Evolutionary conservation across 2,329 filamentous ascomycete genomes (phyloP).

Genomic region (Phoma sp.): DNA sequence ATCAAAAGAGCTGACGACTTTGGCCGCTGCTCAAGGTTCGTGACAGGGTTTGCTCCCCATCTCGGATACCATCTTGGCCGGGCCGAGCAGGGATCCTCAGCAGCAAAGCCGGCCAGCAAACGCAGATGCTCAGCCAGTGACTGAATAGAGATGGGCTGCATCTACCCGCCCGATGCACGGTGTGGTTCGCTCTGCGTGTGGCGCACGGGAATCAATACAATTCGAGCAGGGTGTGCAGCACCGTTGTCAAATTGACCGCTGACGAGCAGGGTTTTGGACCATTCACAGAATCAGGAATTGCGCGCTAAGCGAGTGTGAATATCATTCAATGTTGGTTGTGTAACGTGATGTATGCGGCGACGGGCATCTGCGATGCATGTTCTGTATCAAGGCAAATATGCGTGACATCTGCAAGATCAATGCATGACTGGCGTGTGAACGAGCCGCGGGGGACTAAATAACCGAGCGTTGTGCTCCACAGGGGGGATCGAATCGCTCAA

Average conservation of each 20-base stretch:
- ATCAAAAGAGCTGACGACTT: constrained; percentile 20
- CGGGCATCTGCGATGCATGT: constrained; percentile 34
- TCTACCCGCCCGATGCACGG: constrained; percentile 33
- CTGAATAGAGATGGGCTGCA: constrained; percentile 33
- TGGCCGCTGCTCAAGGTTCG: constrained; percentile 20
- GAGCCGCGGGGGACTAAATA: constrained; percentile 26
- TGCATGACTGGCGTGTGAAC: constrained; percentile 35
- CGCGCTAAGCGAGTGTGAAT: constrained; percentile 32
- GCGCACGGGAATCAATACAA: constrained; percentile 38
- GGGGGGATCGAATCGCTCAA: constrained; percentile 3
- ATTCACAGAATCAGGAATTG: constrained; percentile 22
- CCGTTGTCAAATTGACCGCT: constrained; percentile 35
- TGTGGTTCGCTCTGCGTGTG: constrained; percentile 32
- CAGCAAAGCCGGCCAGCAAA: constrained; percentile 24
- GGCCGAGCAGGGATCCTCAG: constrained; percentile 25
- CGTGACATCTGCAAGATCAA: constrained; percentile 49
- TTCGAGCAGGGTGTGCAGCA: constrained; percentile 42
- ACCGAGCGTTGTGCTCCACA: constrained; percentile 24
- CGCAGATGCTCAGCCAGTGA: constrained; percentile 30
- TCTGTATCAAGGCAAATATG: constrained; percentile 43
- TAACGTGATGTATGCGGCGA: constrained; percentile 37
- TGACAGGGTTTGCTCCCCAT: constrained; percentile 25
- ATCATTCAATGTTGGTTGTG: constrained; percentile 42
- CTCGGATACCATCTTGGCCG: constrained; percentile 33
- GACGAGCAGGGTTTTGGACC: constrained; percentile 29